Evolutionary conservation across 2,329 filamentous ascomycete genomes (phyloP).

Genomic region (Coleophoma eucalyptorum): DNA sequence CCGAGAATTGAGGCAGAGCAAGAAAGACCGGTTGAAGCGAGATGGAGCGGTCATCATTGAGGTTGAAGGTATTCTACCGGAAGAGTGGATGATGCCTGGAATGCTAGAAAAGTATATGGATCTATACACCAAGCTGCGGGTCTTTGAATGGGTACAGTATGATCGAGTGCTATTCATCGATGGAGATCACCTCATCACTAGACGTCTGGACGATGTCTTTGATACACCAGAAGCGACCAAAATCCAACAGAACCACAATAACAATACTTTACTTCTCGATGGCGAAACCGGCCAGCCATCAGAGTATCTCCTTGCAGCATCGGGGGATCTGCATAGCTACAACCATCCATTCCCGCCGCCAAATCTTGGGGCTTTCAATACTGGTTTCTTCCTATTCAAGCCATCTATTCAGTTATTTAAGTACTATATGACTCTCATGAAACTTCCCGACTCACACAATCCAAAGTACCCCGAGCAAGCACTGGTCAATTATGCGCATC

Average conservation of each 20-base stretch:
- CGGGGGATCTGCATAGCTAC: conserved; percentile 28
- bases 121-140: conserved; percentile 37
- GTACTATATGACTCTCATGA: conserved; percentile 32
- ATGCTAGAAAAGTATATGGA: conserved; percentile 36
- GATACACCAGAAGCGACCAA: conserved; percentile 19
- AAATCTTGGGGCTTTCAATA: conserved; percentile 26
- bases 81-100: conserved; percentile 31
- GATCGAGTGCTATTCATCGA: conserved; percentile 39
- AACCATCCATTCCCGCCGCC: conserved; percentile 29
- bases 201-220: conserved; percentile 34
- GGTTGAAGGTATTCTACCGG: conserved; percentile 26
- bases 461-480: conserved; percentile 36
- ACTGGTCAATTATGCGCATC: conserved; percentile 38
- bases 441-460: conserved; percentile 31
- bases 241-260: conserved; percentile 7
- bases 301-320: conserved; percentile 29
- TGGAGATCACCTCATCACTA: conserved; percentile 34
- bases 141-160: conserved; percentile 37
- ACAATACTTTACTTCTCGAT: too few species aligned
- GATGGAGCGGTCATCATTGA: conserved; percentile 36
- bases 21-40: conserved; percentile 27
- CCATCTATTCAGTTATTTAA: conserved; percentile 33
- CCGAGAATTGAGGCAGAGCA: conserved; percentile 22
- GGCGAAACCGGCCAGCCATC: conserved; percentile 27
- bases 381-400: conserved; percentile 35